Evolutionary conservation across 768 basidiomycete genomes (phyloP), one percentile per base, ranked within the genome.

Genomic region (Pisolithus sp.): DNA sequence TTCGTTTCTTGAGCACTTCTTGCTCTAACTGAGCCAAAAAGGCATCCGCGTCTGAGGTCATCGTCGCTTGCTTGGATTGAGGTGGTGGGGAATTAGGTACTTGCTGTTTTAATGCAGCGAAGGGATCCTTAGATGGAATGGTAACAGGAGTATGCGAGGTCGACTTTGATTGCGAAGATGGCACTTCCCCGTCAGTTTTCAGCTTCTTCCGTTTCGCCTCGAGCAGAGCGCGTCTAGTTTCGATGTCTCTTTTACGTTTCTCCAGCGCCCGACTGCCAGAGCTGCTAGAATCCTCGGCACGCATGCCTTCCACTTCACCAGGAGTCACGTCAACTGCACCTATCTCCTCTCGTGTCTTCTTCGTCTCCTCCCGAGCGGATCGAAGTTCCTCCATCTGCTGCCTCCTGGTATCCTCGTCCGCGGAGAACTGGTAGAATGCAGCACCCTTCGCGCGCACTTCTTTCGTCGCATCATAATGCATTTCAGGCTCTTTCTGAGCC

Each of bases 401-500:
- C 56, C 71, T 72, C 40, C 96, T 76, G 26, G 79, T 81, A 57
- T 89, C 87, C 61, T 93, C 90, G 59, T 96, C 92, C 3, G 66
- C 78, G 12, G 91, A 90, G 68, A 98, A 94, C 64, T 90, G 87
- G 67, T 95, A 96, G 69, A 88, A 91, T 1, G 82, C 93, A 1
- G 95, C 94, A 41, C 89, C 96, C 66, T 85, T 86, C 10, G 87
- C 81, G 15, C 96, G 88, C 18, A 88, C 83, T 69, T 99, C 95
- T 47, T 69, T 72, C 0, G 80, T 76, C 0, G 90, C 80, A 63
- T 97, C 89, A 64, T 91, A 99, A 66, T 96, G 92, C 3, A 76
- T 68, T 10, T 78, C 74, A 7, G 89, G 75, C 0, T 87, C 88
- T 43, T 85, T 86, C 56, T 85, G 78, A 8, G 49, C 71, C 56